A percentile compares a stretch with the other conserved stretches of the same genome.
Conservation (phyloP, 192 early-diverging fungal species). For the Coemansia sp. region DNA sequence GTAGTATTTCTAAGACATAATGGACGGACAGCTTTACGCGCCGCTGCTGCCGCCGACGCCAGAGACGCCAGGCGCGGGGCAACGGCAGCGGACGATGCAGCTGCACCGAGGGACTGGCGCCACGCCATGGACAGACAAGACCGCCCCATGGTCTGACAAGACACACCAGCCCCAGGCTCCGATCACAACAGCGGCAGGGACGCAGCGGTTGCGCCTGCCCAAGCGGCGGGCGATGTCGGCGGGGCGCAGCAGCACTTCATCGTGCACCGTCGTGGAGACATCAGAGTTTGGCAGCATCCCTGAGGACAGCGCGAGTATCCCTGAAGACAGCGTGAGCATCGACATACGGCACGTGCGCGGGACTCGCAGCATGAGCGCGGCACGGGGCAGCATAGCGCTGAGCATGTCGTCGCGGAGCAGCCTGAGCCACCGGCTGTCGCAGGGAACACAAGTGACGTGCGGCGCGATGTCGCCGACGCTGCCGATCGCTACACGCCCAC, state of each 20-base stretch:
- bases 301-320: background rate
- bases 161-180: slow-evolving; percentile 13
- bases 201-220: slow-evolving; percentile 43
- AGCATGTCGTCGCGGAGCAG: slow-evolving; percentile 29
- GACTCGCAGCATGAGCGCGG: slow-evolving; percentile 44
- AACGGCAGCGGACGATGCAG: slow-evolving; percentile 25
- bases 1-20: background rate
- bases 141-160: slow-evolving; percentile 20
- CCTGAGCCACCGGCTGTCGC: slow-evolving; percentile 36
- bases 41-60: slow-evolving; percentile 37
- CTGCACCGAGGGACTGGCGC: slow-evolving; percentile 23
- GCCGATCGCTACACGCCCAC: slow-evolving; percentile 37
- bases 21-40: slow-evolving; percentile 13
- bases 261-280: slow-evolving; percentile 5
- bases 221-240: slow-evolving; percentile 42
- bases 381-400: slow-evolving; percentile 34
- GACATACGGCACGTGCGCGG: slow-evolving; percentile 19
- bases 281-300: slow-evolving; percentile 1
- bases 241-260: slow-evolving; percentile 34
- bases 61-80: slow-evolving; percentile 15
- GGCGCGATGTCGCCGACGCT: slow-evolving; percentile 32
- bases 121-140: slow-evolving; percentile 19
- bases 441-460: slow-evolving; percentile 18
- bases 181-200: slow-evolving; percentile 17
- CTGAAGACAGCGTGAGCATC: slow-evolving; percentile 4